Evolutionary conservation across 1,284 basidiomycete genomes (phyloP), one percentile per base, ranked within the genome.

Genomic region (Dichomitus squalens): DNA sequence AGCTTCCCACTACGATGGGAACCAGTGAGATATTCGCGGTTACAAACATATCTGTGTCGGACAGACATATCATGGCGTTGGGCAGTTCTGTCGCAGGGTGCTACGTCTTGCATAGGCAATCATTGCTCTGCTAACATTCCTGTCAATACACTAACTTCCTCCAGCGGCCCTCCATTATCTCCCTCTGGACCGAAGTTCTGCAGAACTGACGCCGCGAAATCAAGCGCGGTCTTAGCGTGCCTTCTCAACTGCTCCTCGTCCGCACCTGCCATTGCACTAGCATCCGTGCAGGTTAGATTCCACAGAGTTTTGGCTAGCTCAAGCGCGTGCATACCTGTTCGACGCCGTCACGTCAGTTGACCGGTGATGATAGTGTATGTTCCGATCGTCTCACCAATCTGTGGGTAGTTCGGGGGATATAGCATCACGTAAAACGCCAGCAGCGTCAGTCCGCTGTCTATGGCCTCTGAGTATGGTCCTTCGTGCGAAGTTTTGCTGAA

Each of bases 221-320:
- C 55, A n/a, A 87, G 71, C 62, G 79, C 81, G 16, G 62, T 64
- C 54, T 65, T 67, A 21, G 63, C 65, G 12, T 66, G 65, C 12
- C 48, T 55, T 33, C 72, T 49, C 21, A 71, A 43, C 27, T 53
- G 53, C 20, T 43, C 57, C 41, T 57, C 48, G 36, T 63, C 59
- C 29, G 52, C 49, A 7, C 57, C 60, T 36, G 65, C 66, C 54
- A 57, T 9, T 1, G 49, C 52, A 16, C 57, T 53, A 1, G 59
- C 60, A 7, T 49, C 68, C 64, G 67, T 76, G 52, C 76, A 61
- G 9, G 76, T 71, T 5, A 74, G 77, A 67, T 92, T 91, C 90
- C 89, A 92, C 7, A 78, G 76, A 2, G 86, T 85, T 73, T 92
- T 92, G 2, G 87, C 80, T 64, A 90, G 70, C 68, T 92, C 89